Evolutionary conservation across 805 yeast genomes (phyloP).

Genomic region (Metschnikowia amazonensis): DNA sequence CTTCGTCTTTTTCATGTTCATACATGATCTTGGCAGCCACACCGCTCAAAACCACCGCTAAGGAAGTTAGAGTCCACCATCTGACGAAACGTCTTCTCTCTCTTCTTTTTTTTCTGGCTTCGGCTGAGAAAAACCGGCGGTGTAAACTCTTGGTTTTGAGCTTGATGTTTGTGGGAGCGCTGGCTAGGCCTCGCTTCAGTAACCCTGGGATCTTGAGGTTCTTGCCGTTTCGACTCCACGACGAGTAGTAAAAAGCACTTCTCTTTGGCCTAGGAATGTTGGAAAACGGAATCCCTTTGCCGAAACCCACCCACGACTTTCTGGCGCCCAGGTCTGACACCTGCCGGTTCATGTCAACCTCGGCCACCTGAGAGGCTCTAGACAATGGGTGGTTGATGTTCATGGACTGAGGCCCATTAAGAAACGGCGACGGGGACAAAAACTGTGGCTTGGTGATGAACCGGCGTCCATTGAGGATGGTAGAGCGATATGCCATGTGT

Average conservation of each 20-base stretch:
- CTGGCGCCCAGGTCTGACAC: slow-evolving; percentile 13
- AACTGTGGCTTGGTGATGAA: slow-evolving; percentile 12
- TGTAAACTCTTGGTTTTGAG: slow-evolving; percentile 35
- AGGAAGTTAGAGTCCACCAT: slow-evolving; percentile 55
- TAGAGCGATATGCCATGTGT: slow-evolving; percentile 18
- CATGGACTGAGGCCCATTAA: slow-evolving; percentile 35
- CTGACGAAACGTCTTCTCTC: slow-evolving; percentile 40
- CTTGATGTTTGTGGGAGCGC: slow-evolving; percentile 35
- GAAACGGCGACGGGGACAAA: slow-evolving; percentile 23
- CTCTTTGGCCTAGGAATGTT: slow-evolving; percentile 56
- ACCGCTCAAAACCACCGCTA: slow-evolving; percentile 51
- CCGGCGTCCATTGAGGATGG: slow-evolving; percentile 15
- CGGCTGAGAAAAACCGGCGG: slow-evolving; percentile 40
- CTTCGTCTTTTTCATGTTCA: slow-evolving; percentile 31
- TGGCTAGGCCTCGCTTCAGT: slow-evolving; percentile 31
- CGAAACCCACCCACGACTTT: slow-evolving; percentile 26
- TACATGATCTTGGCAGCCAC: slow-evolving; percentile 46
- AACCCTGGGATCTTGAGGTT: slow-evolving; percentile 18
- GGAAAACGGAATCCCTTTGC: slow-evolving; percentile 39
- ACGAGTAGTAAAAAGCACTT: slow-evolving; percentile 48
- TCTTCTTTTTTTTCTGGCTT: slow-evolving; percentile 38
- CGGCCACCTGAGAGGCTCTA: slow-evolving; percentile 38
- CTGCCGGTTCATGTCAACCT: slow-evolving; percentile 23
- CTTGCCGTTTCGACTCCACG: slow-evolving; percentile 29
- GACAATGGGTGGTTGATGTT: slow-evolving; percentile 41